Conservation (phyloP, 345 rosid genomes). For the Bruguiera gymnorhiza region DNA sequence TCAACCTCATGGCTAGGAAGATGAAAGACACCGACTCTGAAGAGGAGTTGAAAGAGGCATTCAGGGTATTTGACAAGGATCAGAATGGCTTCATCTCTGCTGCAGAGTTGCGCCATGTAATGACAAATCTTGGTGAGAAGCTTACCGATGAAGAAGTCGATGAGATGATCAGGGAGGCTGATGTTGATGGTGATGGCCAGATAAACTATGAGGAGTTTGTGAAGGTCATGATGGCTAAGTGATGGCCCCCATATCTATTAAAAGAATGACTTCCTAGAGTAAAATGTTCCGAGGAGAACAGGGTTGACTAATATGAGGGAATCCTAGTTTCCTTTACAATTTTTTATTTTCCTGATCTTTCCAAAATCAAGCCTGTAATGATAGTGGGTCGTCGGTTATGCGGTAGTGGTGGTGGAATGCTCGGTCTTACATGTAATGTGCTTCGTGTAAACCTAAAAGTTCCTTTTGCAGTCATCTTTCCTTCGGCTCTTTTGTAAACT, state of each 20-base stretch:
- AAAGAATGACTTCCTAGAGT: background rate
- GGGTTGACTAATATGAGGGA: background rate
- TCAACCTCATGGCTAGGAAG: slow-evolving; percentile 58
- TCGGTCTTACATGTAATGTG: background rate
- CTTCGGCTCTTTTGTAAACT: no score
- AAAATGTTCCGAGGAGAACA: background rate
- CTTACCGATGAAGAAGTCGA: slow-evolving; percentile 55
- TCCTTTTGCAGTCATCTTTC: background rate
- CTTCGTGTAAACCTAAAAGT: background rate
- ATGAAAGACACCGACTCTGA: slow-evolving; percentile 61
- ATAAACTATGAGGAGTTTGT: slow-evolving; percentile 57
- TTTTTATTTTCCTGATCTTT: background rate
- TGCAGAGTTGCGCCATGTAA: slow-evolving; percentile 58
- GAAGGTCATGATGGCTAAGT: slow-evolving; percentile 63
- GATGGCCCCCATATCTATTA: slow-evolving; percentile 2
- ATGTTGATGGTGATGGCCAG: slow-evolving; percentile 61
- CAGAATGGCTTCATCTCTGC: slow-evolving; percentile 53
- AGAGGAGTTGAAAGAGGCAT: slow-evolving; percentile 61
- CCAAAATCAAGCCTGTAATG: background rate
- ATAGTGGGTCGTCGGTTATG: background rate
- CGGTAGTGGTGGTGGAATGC: background rate
- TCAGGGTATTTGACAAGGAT: slow-evolving; percentile 51
- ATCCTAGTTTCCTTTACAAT: background rate
- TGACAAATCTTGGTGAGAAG: slow-evolving; percentile 58
- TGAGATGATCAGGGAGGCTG: slow-evolving; percentile 57